Evolutionary conservation across 192 early-diverging fungal genomes (phyloP), one percentile per base, ranked within the genome.

Genomic region (Backusella circina): DNA sequence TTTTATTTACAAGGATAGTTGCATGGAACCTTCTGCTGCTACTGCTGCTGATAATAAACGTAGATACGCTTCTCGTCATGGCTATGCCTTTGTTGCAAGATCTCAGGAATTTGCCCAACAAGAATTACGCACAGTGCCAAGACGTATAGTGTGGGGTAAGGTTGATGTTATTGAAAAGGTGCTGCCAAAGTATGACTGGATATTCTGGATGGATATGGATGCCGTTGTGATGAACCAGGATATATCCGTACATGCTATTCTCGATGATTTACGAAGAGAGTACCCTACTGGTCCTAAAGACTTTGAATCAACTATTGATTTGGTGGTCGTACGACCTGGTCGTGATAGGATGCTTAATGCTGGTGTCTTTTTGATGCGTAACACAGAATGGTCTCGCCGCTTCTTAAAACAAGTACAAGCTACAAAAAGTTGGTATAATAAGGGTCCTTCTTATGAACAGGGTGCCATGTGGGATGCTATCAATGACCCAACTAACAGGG

Each of bases 141-240:
- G 87, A 35, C 75, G 76, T 64, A 51, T 80, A 10, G 87, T 88
- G 9, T 88, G 87, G 87, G 87, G 87, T 38, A 89, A 89, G 47
- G 77, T 89, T 67, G 84, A 86, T 35, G 80, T 79, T 0, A 76
- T 89, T 23, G 83, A 89, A 71, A 89, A 87, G 65, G 73, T 82
- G 2, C 65, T 89, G 7, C 88, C 88, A 12, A 80, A 87, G 26
- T 89, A 87, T 71, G 83, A 89, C 13, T 89, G 88, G 88, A 12
- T 89, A 16, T 77, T 89, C 41, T 89, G 88, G 88, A 70, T 89
- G 71, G 88, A 89, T 68, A 87, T 87, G 84, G 86, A 89, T 65
- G 84, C 86, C 9, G 82, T 89, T 2, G 71, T 89, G 6, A 82
- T 83, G 65, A 79, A 89, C 67, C 26, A 76, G 13, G 75, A 82